Percentiles rank a stretch among this genome's conserved stretches.
Conservation (phyloP, 345 rosid genomes). For the Gossypioides kirkii region DNA sequence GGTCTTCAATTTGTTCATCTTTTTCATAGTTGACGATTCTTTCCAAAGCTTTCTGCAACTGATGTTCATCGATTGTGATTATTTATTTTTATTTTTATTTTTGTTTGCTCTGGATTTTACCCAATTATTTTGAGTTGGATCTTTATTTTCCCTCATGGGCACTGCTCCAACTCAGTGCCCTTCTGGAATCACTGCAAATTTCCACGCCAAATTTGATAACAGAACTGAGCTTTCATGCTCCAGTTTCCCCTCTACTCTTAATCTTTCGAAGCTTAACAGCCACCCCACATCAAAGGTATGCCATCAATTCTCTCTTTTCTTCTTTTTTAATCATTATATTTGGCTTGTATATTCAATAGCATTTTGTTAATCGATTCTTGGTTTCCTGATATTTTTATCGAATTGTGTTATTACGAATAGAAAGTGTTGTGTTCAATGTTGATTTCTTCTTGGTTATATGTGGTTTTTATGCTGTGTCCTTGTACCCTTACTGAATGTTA, state of each 20-base stretch:
- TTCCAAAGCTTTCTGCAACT: not conserved
- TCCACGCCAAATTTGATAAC: constrained; percentile 24
- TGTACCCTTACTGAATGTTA: not conserved
- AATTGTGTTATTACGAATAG: not conserved
- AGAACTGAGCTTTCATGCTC: constrained; percentile 30
- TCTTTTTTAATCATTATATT: not conserved
- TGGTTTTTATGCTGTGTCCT: not conserved
- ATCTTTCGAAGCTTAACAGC: constrained; percentile 28
- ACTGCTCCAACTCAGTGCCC: constrained; percentile 43
- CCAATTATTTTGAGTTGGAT: constrained; percentile 20
- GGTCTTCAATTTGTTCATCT: not conserved
- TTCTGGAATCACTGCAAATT: constrained; percentile 37
- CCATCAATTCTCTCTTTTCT: not conserved
- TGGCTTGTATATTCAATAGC: not conserved
- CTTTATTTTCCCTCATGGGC: constrained; percentile 37
- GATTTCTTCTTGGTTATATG: not conserved
- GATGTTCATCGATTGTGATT: not conserved
- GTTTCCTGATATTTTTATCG: not conserved
- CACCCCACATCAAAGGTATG: constrained; percentile 41
- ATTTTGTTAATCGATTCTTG: not conserved
- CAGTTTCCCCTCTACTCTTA: constrained; percentile 27
- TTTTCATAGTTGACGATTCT: not conserved
- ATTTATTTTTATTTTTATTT: not conserved
- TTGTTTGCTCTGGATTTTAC: not conserved
- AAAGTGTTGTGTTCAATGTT: not conserved